Conservation (phyloP, 208 protist genomes). For the Angomonas ambiguus region DNA sequence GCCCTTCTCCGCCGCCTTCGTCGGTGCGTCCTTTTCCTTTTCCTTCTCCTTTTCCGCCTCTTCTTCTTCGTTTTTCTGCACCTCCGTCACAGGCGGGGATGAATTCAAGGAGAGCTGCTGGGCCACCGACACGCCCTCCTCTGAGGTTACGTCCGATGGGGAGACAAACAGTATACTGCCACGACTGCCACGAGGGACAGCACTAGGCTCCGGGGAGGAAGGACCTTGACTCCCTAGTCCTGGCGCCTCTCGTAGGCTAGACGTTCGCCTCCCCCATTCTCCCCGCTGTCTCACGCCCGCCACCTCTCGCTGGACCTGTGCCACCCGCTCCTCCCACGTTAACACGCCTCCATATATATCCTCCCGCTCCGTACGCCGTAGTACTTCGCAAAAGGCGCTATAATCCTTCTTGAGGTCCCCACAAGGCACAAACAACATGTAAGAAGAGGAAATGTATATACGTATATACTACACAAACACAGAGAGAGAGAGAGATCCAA, state of each 20-base stretch:
- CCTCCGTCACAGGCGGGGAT: too few species aligned
- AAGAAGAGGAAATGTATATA: neutral
- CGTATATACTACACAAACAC: too few species aligned
- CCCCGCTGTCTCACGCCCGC: neutral
- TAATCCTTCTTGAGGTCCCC: conserved; percentile 83
- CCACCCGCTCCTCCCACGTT: conserved; percentile 24
- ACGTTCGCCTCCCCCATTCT: neutral
- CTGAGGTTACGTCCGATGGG: too few species aligned
- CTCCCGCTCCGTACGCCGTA: conserved; percentile 78
- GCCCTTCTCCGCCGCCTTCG: too few species aligned
- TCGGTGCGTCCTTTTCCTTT: too few species aligned
- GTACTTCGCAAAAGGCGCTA: conserved; percentile 80
- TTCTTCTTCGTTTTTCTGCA: neutral
- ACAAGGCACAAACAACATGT: conserved; percentile 85
- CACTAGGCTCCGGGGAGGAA: neutral
- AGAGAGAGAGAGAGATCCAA: conserved; percentile 12
- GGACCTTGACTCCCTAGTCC: neutral
- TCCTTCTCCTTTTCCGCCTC: too few species aligned
- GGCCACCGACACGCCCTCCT: too few species aligned
- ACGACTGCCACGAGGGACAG: too few species aligned
- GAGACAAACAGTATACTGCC: too few species aligned
- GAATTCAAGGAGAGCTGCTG: too few species aligned
- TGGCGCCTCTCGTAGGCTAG: too few species aligned
- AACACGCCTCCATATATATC: conserved; percentile 66
- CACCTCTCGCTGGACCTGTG: neutral